Conservation (phyloP, 441 rosid genomes). For the Adansonia gregorii region DNA sequence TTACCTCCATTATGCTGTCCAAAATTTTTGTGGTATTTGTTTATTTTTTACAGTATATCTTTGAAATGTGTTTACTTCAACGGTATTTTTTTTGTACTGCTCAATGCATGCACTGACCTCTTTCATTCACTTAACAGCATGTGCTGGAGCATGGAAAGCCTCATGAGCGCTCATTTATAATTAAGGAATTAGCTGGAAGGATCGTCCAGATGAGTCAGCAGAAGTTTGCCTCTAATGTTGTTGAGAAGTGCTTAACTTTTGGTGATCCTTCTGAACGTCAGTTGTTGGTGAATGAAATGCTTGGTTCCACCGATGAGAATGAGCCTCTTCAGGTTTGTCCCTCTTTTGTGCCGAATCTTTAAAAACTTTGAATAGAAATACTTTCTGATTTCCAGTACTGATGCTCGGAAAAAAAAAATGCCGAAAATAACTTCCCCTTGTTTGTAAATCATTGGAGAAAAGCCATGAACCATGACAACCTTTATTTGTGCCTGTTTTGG, state of each 20-base stretch:
- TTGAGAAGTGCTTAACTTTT: constrained; percentile 87
- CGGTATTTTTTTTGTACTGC: background rate
- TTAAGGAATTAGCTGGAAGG: constrained; percentile 82
- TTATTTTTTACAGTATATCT: background rate
- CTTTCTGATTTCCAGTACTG: background rate
- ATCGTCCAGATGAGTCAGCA: constrained; percentile 96
- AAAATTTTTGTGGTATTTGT: too few relatives aligned
- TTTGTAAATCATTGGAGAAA: constrained; percentile 3
- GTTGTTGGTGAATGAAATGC: constrained; percentile 83
- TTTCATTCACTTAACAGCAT: constrained; percentile 28
- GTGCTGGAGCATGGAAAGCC: constrained; percentile 80
- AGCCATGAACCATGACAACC: background rate
- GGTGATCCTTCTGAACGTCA: constrained; percentile 75
- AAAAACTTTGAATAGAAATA: background rate
- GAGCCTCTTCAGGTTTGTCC: constrained; percentile 89
- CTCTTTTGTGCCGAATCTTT: background rate
- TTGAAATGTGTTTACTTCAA: background rate
- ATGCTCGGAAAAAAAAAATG: background rate
- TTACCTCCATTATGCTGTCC: too few relatives aligned
- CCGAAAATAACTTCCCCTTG: background rate
- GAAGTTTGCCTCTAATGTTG: constrained; percentile 90
- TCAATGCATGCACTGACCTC: constrained; percentile 5
- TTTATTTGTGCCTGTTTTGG: background rate
- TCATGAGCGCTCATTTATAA: constrained; percentile 76
- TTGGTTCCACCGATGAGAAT: constrained; percentile 84